Base-by-base conservation (phyloP, 495 filamentous ascomycete genomes). In the Penicillium turbatum region DNA sequence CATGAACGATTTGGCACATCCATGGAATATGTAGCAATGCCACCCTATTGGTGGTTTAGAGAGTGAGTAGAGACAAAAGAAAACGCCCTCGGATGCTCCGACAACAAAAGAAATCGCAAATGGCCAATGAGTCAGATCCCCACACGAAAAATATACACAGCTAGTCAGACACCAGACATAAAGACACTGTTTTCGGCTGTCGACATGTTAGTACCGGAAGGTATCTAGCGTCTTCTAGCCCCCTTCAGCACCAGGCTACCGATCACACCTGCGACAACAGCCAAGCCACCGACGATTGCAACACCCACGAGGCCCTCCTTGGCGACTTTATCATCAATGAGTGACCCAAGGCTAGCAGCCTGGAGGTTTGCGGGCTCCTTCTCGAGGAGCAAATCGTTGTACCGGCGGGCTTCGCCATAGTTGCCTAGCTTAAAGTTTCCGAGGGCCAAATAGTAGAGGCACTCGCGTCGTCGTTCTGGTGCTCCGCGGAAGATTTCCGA, bases 381-480 rank as follows among this genome's bases (percentile, higher is more conserved):
- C 37, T 95, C 89, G 24, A 97, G 73, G 48, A 98, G 75, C 15
- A 89, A 74, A 55, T 98, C 93, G 67, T 98, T 98, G 76, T 97
- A 97, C 67, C 86, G 79, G 59, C 92, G 79, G 38, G 93, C 92
- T 67, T 98, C 92, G 26, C 84, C 90, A 66, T 95, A 98, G 77
- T 96, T 97, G 35, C 93, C 95, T 8, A 98, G 83, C 75, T 96
- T 95, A 83, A 90, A 98, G 75, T 98, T 95, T 46, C 93, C 93
- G 19, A 98, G 80, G 11, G 89, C 93, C 11, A 98, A 82, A 71
- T 98, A 98, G 77, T 96, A 98, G 27, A 97, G 87, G 67, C 93
- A 98, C 80, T 98, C 93, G 51, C 93, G 85, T 53, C 95, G 86
- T 53, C 93, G 87, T 59, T 97, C 93, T 40, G 87, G 88, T 15